These are phyloP conservation scores for Stachybotrys chartarum DNA, from an alignment of 2,329 filamentous ascomycete genomes.

Conservation along the genomic window DNA sequence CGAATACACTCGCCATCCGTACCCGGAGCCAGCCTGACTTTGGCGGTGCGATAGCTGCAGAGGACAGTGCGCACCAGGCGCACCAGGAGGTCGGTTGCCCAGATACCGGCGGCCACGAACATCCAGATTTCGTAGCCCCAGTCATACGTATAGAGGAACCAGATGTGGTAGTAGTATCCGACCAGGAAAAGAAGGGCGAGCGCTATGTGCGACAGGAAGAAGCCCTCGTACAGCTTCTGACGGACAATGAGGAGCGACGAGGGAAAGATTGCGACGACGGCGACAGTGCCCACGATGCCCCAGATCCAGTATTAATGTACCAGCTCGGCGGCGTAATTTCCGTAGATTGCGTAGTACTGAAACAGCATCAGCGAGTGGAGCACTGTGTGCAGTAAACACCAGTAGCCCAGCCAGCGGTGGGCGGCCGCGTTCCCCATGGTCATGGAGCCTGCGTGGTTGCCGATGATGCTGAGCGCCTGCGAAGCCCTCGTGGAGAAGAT, in stretches of 20 bases:
- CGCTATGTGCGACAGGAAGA: slow-evolving; percentile 34
- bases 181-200: slow-evolving; percentile 32
- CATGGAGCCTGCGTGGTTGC: slow-evolving; percentile 28
- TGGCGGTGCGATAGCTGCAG: neutral
- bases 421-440: slow-evolving; percentile 24
- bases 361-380: slow-evolving; percentile 25
- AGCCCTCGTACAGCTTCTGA: slow-evolving; percentile 32
- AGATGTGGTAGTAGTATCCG: slow-evolving; percentile 35
- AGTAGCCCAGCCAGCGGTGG: slow-evolving; percentile 43
- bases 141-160: slow-evolving; percentile 21
- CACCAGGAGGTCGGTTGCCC: slow-evolving; percentile 19
- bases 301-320: slow-evolving; percentile 31
- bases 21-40: slow-evolving; percentile 10
- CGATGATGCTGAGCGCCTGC: slow-evolving; percentile 21
- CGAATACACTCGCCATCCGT: slow-evolving; percentile 21
- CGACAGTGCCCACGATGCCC: slow-evolving; percentile 32
- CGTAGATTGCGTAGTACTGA: slow-evolving; percentile 14
- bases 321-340: slow-evolving; percentile 15
- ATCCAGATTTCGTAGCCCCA: slow-evolving; percentile 35
- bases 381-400: slow-evolving; percentile 76
- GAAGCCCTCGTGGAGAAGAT: slow-evolving; percentile 12
- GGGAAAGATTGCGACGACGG: slow-evolving; percentile 20
- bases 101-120: slow-evolving; percentile 17
- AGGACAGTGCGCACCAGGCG: slow-evolving; percentile 7
- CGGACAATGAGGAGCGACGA: slow-evolving; percentile 28